Evolutionary conservation across 2,329 filamentous ascomycete genomes (phyloP), one percentile per base, ranked within the genome.

Genomic region (Pezicula rhizophila): DNA sequence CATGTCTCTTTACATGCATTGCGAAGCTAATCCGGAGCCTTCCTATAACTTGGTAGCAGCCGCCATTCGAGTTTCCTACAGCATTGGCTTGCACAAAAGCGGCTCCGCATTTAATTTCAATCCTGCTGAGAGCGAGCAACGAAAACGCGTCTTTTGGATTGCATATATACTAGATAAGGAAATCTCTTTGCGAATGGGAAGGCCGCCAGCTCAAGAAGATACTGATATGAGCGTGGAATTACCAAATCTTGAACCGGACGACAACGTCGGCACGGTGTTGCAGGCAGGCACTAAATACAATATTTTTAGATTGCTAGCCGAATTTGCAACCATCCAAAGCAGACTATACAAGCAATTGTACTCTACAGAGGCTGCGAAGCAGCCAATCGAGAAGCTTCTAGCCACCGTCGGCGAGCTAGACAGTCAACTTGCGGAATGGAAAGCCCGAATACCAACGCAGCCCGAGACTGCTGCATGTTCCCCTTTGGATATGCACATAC

Each of bases 391-490:
- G 20, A 92, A 96, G 66, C 75, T 97, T 8, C 76, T 99, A 42
- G 95, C 96, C 64, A 95, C 90, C 1, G 97, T 99, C 58, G 91
- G 93, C 42, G 91, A 96, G 63, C 79, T 99, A 10, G 93, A 99
- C 64, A 84, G 81, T 61, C 82, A 90, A 60, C 69, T 99, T 4
- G 93, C 97, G 65, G 85, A 89, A 46, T 99, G 93, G 93, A 97
- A 97, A 72, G 91, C 93, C 93, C 0, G 93, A 97, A 67, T 84
- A 96, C 64, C 91, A 96, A 67, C 97, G 97, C 67, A 91, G 90
- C 66, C 28, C 12, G 28, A 31, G 7, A 12, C 8, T 31, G 88
- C 89, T 1, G 87, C 86, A 0, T 89, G 96, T 66, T 95, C 90
- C 0, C 91, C 92, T 1, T 75, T 97, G n/a, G 90, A 97, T 15